Evolutionary conservation across 805 yeast genomes (phyloP).

Genomic region (Yamadazyma sp.): DNA sequence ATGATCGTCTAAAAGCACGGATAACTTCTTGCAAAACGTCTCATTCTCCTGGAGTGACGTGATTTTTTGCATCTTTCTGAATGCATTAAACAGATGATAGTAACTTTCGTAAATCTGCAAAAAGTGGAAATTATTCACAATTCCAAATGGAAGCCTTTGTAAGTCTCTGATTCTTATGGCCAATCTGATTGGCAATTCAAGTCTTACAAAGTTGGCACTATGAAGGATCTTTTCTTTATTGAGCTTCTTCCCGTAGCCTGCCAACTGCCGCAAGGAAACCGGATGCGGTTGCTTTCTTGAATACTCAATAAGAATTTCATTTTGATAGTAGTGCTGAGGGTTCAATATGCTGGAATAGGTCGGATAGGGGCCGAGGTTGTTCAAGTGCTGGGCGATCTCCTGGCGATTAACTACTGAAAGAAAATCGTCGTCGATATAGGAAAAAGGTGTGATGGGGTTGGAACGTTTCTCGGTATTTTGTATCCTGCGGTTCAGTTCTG

Average conservation of each 20-base stretch:
- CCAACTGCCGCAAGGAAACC: constrained; percentile 83
- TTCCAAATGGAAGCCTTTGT: constrained; percentile 79
- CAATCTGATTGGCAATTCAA: constrained; percentile 81
- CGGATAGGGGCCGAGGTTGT: constrained; percentile 40
- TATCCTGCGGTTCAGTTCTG: too few relatives aligned
- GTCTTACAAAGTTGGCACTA: constrained; percentile 85
- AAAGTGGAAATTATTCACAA: constrained; percentile 81
- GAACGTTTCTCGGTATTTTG: too few relatives aligned
- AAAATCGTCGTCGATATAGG: constrained; percentile 36
- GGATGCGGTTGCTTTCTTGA: constrained; percentile 75
- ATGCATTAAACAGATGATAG: constrained; percentile 81
- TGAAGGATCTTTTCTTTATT: constrained; percentile 74
- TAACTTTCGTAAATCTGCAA: constrained; percentile 87
- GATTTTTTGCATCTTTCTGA: constrained; percentile 71
- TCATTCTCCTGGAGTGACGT: constrained; percentile 72
- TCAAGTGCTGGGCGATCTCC: constrained; percentile 26
- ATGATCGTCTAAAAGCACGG: constrained; percentile 72
- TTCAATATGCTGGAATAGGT: constrained; percentile 41
- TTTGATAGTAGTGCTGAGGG: constrained; percentile 85
- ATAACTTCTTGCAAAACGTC: constrained; percentile 63
- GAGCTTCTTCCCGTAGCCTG: constrained; percentile 80
- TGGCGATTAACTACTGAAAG: constrained; percentile 32
- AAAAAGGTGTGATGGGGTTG: constrained; percentile 25
- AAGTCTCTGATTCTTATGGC: constrained; percentile 77
- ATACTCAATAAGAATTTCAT: constrained; percentile 64